Base-by-base conservation (phyloP, 208 protist genomes). In the Crithidia fasciculata region DNA sequence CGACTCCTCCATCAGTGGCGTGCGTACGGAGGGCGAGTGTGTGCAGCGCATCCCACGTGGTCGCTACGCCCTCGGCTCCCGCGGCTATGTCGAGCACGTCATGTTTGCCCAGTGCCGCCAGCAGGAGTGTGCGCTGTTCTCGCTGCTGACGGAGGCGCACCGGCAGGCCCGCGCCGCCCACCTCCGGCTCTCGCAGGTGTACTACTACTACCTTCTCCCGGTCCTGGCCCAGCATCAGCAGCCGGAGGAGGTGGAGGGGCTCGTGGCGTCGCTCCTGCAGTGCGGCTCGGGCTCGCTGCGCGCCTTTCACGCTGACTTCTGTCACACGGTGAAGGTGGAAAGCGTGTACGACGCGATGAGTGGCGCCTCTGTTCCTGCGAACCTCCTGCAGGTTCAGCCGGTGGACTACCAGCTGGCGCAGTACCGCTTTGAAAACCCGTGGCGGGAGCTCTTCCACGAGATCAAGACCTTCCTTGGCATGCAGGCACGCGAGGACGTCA, bases 121-220 rank as follows among this genome's bases (percentile, higher is more conserved):
- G 54, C 88, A 93, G 71, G 55, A 75, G n/a, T 83, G 80, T 36
- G 85, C 83, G 19, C 76, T 93, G 3, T 78, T 93, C 36, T 71
- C 69, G 13, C 73, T 88, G n/a, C 62, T 93, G 44, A 69, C 79
- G 9, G 85, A 87, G 67, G 74, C 82, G 0, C 80, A 85, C 68
- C 75, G 76, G 12, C 69, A 84, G 49, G 74, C 81, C 7, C 84
- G 81, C 61, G 54, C 61, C 36, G 54, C 74, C 8, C 60, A 88
- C 50, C 53, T 86, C 15, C 66, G 74, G 15, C 78, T 92, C 28
- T 58, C 81, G 4, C 80, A 85, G 72, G 37, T 87, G 36, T 92
- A 89, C 63, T 75, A 82, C 53, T 82, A 88, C 68, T 89, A 89
- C 65, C 54, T 90, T 3, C 70, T 78, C 19, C 76, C 69, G 8